These are phyloP conservation scores for Dillenia turbinata DNA, from an alignment of 164 flowering plant species.

Conservation along the genomic window DNA sequence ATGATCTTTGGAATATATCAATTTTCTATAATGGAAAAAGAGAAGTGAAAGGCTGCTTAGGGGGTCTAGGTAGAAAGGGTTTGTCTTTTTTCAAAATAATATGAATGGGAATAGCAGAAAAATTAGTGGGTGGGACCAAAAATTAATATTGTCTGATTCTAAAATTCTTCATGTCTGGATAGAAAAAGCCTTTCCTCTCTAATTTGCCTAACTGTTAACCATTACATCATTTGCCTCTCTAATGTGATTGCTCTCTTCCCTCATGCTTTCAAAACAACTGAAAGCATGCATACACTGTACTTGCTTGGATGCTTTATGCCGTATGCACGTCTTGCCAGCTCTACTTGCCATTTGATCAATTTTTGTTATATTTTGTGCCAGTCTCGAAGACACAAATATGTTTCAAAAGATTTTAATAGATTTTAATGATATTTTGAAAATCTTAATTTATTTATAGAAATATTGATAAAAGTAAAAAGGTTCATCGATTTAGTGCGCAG, in stretches of 20 bases:
- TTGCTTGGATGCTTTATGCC: too few species aligned
- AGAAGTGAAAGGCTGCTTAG: neutral
- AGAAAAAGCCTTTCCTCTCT: neutral
- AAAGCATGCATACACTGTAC: too few species aligned
- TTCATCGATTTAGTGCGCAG: too few species aligned
- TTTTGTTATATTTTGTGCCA: neutral
- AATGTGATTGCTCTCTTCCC: neutral
- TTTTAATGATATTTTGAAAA: too few species aligned
- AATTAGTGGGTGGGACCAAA: conserved; percentile 14
- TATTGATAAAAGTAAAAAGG: too few species aligned
- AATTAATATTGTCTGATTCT: neutral
- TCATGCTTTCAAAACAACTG: too few species aligned
- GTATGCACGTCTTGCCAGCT: too few species aligned
- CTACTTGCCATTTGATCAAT: neutral
- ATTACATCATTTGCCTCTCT: neutral
- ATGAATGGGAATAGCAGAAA: conserved; percentile 10
- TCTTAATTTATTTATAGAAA: too few species aligned
- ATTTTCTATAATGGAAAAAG: neutral
- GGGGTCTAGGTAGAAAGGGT: neutral
- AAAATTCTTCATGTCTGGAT: conserved; percentile 1
- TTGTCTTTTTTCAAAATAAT: conserved; percentile 6
- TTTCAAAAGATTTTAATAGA: neutral
- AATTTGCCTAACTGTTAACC: conserved; percentile 22
- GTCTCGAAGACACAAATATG: neutral
- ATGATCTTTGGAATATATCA: too few species aligned